Evolutionary conservation across 371 early-diverging fungal genomes (phyloP), one percentile per base, ranked within the genome.

Genomic region (Mortierella sp.): DNA sequence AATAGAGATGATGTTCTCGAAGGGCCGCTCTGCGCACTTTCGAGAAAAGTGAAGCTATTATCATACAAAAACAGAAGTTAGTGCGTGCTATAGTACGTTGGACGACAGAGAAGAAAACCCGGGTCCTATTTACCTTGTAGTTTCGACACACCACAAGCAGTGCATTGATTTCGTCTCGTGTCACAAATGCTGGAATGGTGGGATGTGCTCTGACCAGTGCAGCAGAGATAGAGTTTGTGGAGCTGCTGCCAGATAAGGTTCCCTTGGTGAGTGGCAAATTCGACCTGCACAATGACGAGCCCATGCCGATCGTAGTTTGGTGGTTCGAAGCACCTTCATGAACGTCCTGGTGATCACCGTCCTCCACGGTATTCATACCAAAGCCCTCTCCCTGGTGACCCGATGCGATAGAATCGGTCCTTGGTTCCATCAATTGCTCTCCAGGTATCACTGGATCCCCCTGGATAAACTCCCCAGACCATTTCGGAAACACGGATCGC

Each of bases 11-110:
- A 93, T 88, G 63, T 90, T 92, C 58, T 93, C 93, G 79, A 91
- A 92, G 1, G 94, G 93, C 9, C 94, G 81, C 62, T 91, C 89
- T 8, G 90, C 89, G 54, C 91, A 91, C 71, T 90, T 91, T 54
- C 91, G 84, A n/a, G 90, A 89, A 61, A 88, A 90, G 71, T 92
- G 91, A 18, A 89, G 73, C 89, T 87, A 13, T 21, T 12, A 18
- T 16, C 10, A 12, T n/a, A 7, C 9, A 30, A 24, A 13, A 39
- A 54, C 23, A 1, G 28, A 24, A 13, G 45, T 34, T 7, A 34
- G 34, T 34, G 34, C 7, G 34, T 10, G 34, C 34, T 10, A 34
- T 10, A 7, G 34, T 34, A 7, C 10, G 34, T 34, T 34, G 55
- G 10, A n/a, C 14, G 34, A 61, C 21, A 5, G 6, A 55, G 23